These are phyloP conservation scores for Fomes fomentarius DNA, from an alignment of 1,284 basidiomycete species.

Conservation along the genomic window DNA sequence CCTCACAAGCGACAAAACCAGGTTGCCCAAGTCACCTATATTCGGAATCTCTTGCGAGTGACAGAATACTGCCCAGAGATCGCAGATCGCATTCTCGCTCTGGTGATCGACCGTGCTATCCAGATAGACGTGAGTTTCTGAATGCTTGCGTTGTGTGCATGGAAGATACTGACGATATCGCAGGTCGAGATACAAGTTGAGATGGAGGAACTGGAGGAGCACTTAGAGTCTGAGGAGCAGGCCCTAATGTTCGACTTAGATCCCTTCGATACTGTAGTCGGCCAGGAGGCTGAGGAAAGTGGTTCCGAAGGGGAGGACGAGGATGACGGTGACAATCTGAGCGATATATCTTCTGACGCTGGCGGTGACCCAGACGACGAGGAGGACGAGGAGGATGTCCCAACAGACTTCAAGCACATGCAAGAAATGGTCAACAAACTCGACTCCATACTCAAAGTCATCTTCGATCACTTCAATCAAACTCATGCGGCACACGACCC, in stretches of 20 bases:
- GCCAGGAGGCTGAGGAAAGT: constrained; percentile 66
- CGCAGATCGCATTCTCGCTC: constrained; percentile 81
- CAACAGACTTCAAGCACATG: constrained; percentile 67
- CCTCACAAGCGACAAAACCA: constrained; percentile 93
- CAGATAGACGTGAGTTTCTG: constrained; percentile 86
- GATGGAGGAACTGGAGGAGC: constrained; percentile 88
- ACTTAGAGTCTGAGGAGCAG: constrained; percentile 57
- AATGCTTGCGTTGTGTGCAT: neutral
- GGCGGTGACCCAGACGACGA: constrained; percentile 60
- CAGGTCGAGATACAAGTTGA: constrained; percentile 98
- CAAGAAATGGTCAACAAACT: constrained; percentile 90
- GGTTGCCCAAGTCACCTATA: constrained; percentile 85
- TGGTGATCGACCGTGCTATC: constrained; percentile 89
- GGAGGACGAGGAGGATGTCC: constrained; percentile 41
- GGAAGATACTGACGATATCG: neutral
- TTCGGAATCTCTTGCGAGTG: constrained; percentile 87
- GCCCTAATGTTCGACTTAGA: constrained; percentile 77
- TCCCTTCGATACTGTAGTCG: constrained; percentile 81
- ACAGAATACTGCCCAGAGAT: constrained; percentile 92
- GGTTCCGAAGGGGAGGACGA: constrained; percentile 58
- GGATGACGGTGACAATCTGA: constrained; percentile 52
- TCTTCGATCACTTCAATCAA: constrained; percentile 82
- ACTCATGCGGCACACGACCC: constrained; percentile 37
- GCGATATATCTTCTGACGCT: constrained; percentile 70
- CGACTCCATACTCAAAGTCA: constrained; percentile 83